These are phyloP conservation scores for Rhizophagus clarus DNA, from an alignment of 192 early-diverging fungal genomes.

Conservation along the genomic window DNA sequence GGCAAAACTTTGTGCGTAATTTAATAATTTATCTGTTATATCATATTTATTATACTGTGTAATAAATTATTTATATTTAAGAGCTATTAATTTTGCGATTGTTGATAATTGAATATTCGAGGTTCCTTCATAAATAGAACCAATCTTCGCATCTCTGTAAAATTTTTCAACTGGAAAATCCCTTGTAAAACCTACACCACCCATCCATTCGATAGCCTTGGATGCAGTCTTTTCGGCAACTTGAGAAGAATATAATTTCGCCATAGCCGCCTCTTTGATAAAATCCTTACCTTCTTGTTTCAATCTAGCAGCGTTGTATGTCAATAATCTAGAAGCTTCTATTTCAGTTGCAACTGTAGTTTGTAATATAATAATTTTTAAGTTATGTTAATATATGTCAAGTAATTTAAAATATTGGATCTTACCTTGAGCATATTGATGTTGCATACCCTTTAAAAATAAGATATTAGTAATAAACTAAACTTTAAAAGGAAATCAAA, in stretches of 20 bases:
- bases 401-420: too few species aligned
- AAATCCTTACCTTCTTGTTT: constrained; percentile 92
- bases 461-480: background rate
- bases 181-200: constrained; percentile 96
- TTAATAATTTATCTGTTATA: too few species aligned
- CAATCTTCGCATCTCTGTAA: constrained; percentile 96
- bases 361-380: background rate
- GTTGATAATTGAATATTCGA: constrained; percentile 98
- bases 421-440: constrained; percentile 59
- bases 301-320: constrained; percentile 94
- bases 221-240: constrained; percentile 86
- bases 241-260: constrained; percentile 94
- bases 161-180: constrained; percentile 92
- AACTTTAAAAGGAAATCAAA: background rate
- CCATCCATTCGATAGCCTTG: constrained; percentile 95
- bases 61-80: constrained; percentile 42
- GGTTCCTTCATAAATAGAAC: constrained; percentile 93
- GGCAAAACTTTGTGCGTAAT: background rate
- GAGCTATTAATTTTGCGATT: constrained; percentile 62
- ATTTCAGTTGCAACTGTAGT: constrained; percentile 80
- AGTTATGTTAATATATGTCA: too few species aligned
- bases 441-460: constrained; percentile 53
- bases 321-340: constrained; percentile 94
- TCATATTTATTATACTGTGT: background rate
- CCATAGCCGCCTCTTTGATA: constrained; percentile 97